Percentiles rank a stretch among this genome's conserved stretches.
phyloP scores from a whole-genome alignment of 1,284 basidiomycete species.

The Termitomyces sp. region DNA sequence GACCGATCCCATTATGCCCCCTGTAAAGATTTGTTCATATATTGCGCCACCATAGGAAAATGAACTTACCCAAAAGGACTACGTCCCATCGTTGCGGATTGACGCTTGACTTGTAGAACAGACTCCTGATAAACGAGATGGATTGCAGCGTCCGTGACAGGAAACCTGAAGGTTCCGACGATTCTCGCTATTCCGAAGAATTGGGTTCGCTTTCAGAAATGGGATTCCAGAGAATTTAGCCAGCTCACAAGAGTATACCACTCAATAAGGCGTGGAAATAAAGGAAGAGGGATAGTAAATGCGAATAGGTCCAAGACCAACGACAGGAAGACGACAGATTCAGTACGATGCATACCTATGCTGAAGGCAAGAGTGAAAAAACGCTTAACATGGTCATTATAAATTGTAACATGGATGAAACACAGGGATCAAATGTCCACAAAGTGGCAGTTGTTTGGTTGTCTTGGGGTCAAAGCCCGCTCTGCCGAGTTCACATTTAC shows the following conservation, averaged over 20 bases:
- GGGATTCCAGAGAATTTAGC: neutral
- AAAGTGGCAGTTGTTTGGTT: neutral
- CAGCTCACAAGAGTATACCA: constrained; percentile 75
- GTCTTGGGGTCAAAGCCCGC: neutral
- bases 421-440: neutral
- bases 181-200: constrained; percentile 51
- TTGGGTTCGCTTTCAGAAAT: neutral
- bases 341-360: constrained; percentile 54
- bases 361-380: neutral
- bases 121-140: constrained; percentile 57
- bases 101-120: constrained; percentile 53
- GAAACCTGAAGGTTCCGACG: constrained; percentile 62
- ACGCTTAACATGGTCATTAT: neutral
- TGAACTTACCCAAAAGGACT: constrained; percentile 60
- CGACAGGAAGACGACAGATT: constrained; percentile 77
- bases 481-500: neutral
- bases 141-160: constrained; percentile 61
- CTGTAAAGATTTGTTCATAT: constrained; percentile 26
- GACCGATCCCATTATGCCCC: constrained; percentile 83
- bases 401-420: constrained; percentile 10
- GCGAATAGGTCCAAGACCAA: constrained; percentile 85
- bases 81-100: constrained; percentile 76
- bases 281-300: constrained; percentile 90
- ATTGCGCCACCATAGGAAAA: constrained; percentile 1
- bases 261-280: constrained; percentile 85